Evolutionary conservation across 1,284 basidiomycete species (phyloP).

Genomic region (Ustilago crameri): DNA sequence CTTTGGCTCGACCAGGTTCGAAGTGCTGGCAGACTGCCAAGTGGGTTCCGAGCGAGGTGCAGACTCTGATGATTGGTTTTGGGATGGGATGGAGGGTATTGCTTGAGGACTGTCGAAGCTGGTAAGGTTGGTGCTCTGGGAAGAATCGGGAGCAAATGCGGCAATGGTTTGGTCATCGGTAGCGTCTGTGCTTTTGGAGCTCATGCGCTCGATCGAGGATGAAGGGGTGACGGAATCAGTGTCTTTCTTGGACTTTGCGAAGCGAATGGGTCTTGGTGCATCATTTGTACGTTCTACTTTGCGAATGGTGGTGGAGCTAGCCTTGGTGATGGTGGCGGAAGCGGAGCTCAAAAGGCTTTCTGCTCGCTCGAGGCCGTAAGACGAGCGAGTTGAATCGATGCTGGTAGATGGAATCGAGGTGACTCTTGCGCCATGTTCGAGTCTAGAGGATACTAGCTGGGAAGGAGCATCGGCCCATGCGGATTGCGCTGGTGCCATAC

Average conservation of each 20-base stretch:
- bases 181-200: conserved; percentile 18
- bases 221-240: conserved; percentile 20
- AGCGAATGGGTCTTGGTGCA: conserved; percentile 29
- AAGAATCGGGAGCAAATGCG: conserved; percentile 12
- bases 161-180: conserved; percentile 18
- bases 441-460: conserved; percentile 39
- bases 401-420: conserved; percentile 20
- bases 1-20: conserved; percentile 12
- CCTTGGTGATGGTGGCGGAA: conserved; percentile 39
- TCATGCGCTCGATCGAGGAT: conserved; percentile 20
- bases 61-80: conserved; percentile 5
- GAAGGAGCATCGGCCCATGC: conserved; percentile 32
- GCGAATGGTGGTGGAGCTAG: conserved; percentile 43
- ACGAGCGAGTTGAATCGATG: conserved; percentile 17
- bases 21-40: neutral
- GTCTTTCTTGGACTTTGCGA: conserved; percentile 24
- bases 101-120: conserved; percentile 19
- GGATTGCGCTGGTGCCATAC: conserved; percentile 18
- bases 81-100: conserved; percentile 4
- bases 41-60: neutral
- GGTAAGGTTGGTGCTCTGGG: conserved; percentile 23
- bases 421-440: conserved; percentile 34
- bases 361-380: conserved; percentile 18
- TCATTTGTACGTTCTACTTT: conserved; percentile 21
- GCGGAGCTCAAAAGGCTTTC: conserved; percentile 45